phyloP scores from a whole-genome alignment of 257 asterid genomes.

The Solanum arcanum region DNA sequence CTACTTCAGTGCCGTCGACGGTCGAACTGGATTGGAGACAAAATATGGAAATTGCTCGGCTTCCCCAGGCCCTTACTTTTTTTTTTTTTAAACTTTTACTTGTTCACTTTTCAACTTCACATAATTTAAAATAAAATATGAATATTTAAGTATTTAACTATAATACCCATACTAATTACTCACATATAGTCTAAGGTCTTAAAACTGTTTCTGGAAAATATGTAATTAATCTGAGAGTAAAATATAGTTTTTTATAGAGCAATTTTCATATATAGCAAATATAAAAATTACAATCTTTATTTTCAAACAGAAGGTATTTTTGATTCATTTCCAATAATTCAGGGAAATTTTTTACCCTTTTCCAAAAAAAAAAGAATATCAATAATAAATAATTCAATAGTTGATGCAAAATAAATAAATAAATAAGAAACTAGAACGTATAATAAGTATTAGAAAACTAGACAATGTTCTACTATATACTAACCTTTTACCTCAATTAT shows the following conservation, averaged over 20 bases:
- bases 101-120: background rate
- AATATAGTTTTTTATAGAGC: too few relatives aligned
- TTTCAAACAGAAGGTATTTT: too few relatives aligned
- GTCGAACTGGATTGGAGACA: background rate
- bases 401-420: background rate
- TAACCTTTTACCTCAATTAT: background rate
- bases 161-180: background rate
- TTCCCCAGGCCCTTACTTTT: background rate
- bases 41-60: background rate
- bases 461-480: background rate
- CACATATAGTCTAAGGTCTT: background rate
- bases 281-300: too few relatives aligned
- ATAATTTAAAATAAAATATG: background rate
- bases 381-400: background rate
- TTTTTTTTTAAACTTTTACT: too few relatives aligned
- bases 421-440: background rate
- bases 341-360: too few relatives aligned
- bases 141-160: background rate
- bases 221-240: background rate
- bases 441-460: background rate
- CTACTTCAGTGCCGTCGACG: background rate
- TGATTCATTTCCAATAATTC: too few relatives aligned
- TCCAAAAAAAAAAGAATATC: background rate
- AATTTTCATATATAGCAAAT: too few relatives aligned
- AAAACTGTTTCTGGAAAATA: background rate